Conservation (phyloP, 2,329 filamentous ascomycete genomes). For the Cercospora sp. region DNA sequence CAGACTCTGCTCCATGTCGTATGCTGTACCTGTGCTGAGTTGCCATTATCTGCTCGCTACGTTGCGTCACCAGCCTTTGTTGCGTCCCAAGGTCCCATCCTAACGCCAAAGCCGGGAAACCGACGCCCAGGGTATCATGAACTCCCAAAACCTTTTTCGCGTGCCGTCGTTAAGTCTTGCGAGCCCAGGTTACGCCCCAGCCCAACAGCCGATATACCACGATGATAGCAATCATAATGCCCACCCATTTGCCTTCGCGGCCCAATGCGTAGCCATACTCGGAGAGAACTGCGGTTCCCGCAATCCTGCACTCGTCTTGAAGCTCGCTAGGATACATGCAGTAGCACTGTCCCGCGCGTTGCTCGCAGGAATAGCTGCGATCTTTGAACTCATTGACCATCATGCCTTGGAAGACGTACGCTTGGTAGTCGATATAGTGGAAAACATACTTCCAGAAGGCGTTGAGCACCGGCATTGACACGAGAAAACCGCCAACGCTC, state of each 20-base stretch:
- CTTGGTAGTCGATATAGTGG: slow-evolving; percentile 85
- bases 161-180: slow-evolving; percentile 19
- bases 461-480: slow-evolving; percentile 70
- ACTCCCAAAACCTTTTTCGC: background rate
- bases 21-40: background rate
- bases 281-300: slow-evolving; percentile 65
- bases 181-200: slow-evolving; percentile 52
- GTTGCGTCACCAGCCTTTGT: background rate
- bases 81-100: background rate
- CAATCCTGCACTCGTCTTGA: slow-evolving; percentile 63
- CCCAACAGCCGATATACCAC: slow-evolving; percentile 67
- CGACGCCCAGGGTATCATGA: slow-evolving; percentile 1
- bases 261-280: slow-evolving; percentile 66
- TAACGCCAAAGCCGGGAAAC: slow-evolving; percentile 2
- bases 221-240: slow-evolving; percentile 72
- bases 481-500: slow-evolving; percentile 80
- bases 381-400: slow-evolving; percentile 82
- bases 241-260: slow-evolving; percentile 64
- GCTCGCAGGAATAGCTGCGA: slow-evolving; percentile 60
- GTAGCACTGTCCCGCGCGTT: slow-evolving; percentile 47
- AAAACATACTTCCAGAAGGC: slow-evolving; percentile 85
- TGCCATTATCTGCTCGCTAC: background rate
- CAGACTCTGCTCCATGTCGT: background rate
- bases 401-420: slow-evolving; percentile 87
- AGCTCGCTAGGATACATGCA: slow-evolving; percentile 70